Percentiles rank a stretch among this genome's conserved stretches.
These are phyloP conservation scores for Inga laurina DNA, from an alignment of 306 rosid genomes.

Conservation along the genomic window DNA sequence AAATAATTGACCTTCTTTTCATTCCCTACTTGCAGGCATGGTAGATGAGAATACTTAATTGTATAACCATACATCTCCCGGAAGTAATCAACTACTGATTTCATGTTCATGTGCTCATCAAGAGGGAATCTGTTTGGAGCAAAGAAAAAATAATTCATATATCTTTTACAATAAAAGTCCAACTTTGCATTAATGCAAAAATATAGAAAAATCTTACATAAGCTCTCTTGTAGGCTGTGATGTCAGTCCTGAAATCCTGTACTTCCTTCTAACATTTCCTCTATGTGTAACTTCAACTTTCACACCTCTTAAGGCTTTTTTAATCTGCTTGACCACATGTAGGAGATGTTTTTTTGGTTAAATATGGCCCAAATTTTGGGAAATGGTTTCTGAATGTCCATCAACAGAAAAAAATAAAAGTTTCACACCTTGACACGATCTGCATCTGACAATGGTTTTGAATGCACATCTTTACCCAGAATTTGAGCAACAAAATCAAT, in stretches of 20 bases:
- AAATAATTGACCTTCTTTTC: constrained; percentile 51
- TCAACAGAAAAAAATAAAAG: neutral
- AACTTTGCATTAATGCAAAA: neutral
- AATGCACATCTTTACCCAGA: constrained; percentile 50
- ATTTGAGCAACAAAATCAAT: constrained; percentile 58
- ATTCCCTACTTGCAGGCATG: constrained; percentile 57
- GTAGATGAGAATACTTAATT: constrained; percentile 47
- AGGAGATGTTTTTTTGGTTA: constrained; percentile 17
- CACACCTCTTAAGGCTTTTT: constrained; percentile 58
- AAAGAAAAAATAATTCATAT: constrained; percentile 16
- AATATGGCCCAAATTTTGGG: constrained; percentile 10
- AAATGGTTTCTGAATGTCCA: constrained; percentile 10
- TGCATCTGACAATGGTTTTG: constrained; percentile 52
- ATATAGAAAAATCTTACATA: constrained; percentile 26
- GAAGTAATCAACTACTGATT: constrained; percentile 54
- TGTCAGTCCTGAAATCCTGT: constrained; percentile 49
- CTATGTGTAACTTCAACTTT: constrained; percentile 57
- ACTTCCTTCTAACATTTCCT: constrained; percentile 51
- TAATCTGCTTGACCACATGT: constrained; percentile 38
- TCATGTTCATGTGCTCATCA: constrained; percentile 56
- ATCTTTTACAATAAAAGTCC: neutral
- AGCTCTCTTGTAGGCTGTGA: constrained; percentile 57
- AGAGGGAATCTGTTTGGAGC: constrained; percentile 43
- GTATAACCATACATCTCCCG: constrained; percentile 53
- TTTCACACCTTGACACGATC: constrained; percentile 52